Evolutionary conservation across 2,329 filamentous ascomycete genomes (phyloP).

Genomic region (Sordariomycetes sp.): DNA sequence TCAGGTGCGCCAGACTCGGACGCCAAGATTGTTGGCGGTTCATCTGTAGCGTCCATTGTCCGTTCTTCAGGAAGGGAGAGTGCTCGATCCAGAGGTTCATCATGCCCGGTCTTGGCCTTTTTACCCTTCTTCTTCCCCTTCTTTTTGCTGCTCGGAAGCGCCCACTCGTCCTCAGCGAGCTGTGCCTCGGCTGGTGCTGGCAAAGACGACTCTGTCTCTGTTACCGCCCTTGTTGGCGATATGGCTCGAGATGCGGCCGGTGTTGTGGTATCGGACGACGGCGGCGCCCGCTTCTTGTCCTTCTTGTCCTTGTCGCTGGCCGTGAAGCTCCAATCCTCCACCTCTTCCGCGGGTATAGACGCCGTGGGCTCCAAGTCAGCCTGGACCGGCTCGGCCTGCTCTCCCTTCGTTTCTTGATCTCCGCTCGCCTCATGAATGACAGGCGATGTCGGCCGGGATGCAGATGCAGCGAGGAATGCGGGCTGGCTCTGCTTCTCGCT

Average conservation of each 20-base stretch:
- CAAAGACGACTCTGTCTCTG: not conserved
- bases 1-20: not conserved
- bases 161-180: slow-evolving; percentile 5
- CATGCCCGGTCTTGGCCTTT: not conserved
- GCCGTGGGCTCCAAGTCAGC: not conserved
- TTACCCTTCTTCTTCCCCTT: slow-evolving; percentile 19
- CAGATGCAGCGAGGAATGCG: not conserved
- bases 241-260: not conserved
- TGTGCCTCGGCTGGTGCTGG: not conserved
- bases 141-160: slow-evolving; percentile 13
- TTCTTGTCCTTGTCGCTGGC: slow-evolving; percentile 17
- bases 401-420: not conserved
- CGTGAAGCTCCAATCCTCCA: slow-evolving; percentile 1
- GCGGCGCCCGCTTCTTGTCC: slow-evolving; percentile 14
- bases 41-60: not conserved
- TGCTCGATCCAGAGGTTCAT: not conserved
- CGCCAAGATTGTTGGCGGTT: not conserved
- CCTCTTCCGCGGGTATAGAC: not conserved
- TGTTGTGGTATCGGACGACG: not conserved
- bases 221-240: not conserved
- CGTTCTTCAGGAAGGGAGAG: not conserved
- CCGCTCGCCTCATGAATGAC: not conserved
- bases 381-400: not conserved
- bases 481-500: slow-evolving; percentile 20
- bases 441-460: not conserved